phyloP scores from a whole-genome alignment of 179 eudicot species.

The Spinacia oleracea region DNA sequence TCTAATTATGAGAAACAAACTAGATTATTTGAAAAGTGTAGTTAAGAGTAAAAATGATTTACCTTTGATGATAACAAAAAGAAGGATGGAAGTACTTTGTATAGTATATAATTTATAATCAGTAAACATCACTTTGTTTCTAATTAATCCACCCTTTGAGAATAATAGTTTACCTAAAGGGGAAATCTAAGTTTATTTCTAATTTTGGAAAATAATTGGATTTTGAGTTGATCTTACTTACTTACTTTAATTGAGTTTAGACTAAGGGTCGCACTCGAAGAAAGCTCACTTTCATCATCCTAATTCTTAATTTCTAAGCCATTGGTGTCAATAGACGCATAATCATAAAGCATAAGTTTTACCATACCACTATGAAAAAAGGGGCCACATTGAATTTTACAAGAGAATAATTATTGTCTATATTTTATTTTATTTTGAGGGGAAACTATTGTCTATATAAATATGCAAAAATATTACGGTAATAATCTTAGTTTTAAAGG shows the following conservation, averaged over 20 bases:
- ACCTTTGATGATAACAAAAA: too few species aligned
- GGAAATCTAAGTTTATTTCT: neutral
- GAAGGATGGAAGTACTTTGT: neutral
- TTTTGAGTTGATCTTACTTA: neutral
- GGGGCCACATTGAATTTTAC: too few species aligned
- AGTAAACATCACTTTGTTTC: neutral
- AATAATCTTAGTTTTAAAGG: too few species aligned
- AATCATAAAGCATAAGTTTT: neutral
- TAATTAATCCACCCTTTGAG: neutral
- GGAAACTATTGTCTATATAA: too few species aligned
- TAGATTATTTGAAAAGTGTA: too few species aligned
- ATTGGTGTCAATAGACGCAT: neutral
- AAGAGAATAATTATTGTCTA: too few species aligned
- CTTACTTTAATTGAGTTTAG: neutral
- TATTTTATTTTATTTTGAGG: too few species aligned
- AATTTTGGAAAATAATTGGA: conserved; percentile 3
- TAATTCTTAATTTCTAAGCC: conserved; percentile 5
- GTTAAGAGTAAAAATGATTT: too few species aligned
- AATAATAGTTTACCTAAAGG: conserved; percentile 4
- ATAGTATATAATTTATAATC: neutral
- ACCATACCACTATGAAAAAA: too few species aligned
- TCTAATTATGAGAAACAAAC: too few species aligned
- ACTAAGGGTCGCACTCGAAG: conserved; percentile 14
- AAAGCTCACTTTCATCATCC: conserved; percentile 12
- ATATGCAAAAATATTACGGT: too few species aligned